Evolutionary conservation across 768 basidiomycete genomes (phyloP), one percentile per base, ranked within the genome.

Genomic region (Cystofilobasidium capitatum): DNA sequence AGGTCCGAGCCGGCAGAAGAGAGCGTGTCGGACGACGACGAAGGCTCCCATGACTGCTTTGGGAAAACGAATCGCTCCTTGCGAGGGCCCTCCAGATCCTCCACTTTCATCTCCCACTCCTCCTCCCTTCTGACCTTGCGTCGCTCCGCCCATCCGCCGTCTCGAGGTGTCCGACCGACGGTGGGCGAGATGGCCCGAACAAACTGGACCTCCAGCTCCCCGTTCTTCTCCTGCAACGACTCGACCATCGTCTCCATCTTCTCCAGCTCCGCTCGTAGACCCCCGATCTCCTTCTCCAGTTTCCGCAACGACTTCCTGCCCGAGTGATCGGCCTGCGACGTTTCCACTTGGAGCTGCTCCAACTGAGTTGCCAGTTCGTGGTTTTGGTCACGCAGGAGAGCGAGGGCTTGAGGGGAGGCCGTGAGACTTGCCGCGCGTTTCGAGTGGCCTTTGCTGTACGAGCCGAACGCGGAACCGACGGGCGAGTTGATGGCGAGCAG

Each of bases 241-340:
- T 67, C 66, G 36, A 61, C 47, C n/a, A 47, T 51, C n/a, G 35
- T 58, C 66, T 67, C 66, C 47, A 54, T 47, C 24, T 45, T 81
- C 73, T 91, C 89, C 36, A 92, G 80, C 71, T 89, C 88, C 39
- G 86, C 85, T 55, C 84, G 81, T 36, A 93, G 80, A 6, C 79
- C 79, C 63, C 81, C 79, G n/a, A 93, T 87, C 79, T 93, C 90
- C 74, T 84, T 85, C 77, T 91, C 89, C 61, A 93, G 76, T 73
- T 81, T 81, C 51, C 85, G 83, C 24, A 93, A 79, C 71, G 84
- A 85, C 39, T 84, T 82, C 67, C 85, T 82, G 16, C 89, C 88
- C 0, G 81, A 79, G 42, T 82, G 81, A 71, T 91, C 88, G 2
- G 86, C 81, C 51, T 82, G 81, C 14, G 76, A 76, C 20, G 88